Evolutionary conservation across 257 asterid genomes (phyloP), one percentile per base, ranked within the genome.

Genomic region (Nyctanthes arbortristis): DNA sequence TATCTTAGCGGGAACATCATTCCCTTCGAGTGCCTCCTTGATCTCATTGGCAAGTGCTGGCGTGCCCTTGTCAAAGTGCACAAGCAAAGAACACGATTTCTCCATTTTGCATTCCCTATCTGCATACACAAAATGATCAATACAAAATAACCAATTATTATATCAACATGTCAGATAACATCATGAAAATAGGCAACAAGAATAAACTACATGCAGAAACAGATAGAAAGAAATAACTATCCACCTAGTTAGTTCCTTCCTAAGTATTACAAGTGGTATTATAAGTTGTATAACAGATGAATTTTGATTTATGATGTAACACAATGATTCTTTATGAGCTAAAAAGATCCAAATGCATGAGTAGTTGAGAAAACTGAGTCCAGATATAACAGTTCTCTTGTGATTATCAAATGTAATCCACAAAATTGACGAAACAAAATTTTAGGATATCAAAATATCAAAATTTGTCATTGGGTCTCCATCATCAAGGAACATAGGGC

Each of bases 21-120:
- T 73, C 67, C 93, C 93, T 84, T 91, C 96, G 61, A 89, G 96
- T 60, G 97, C 91, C 69, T 91, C 96, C 86, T 87, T 91, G 78
- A 91, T 91, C 91, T 91, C 96, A 69, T 89, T 91, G 33, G 91
- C 88, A 49, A 91, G 84, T 55, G 97, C 97, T 5, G 96, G 86
- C 2, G 93, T 75, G 58, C 96, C 88, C 89, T 91, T n/a, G n/a
- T n/a, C n/a, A n/a, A n/a, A n/a, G n/a, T n/a, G n/a, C n/a, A n/a
- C n/a, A n/a, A n/a, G n/a, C 82, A 91, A 67, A 2, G 96, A 79
- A 67, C 96, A 89, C 0, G 97, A 85, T 72, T 91, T 91, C 89
- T 91, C 97, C 97, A 91, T 91, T 77, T 65, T 43, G 57, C 36
- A 37, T 83, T 67, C 67, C 34, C 66, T 63, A 66, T 47, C 83